Evolutionary conservation across 2,329 filamentous ascomycete genomes (phyloP).

Genomic region (Ophiostoma novo-ulmi): DNA sequence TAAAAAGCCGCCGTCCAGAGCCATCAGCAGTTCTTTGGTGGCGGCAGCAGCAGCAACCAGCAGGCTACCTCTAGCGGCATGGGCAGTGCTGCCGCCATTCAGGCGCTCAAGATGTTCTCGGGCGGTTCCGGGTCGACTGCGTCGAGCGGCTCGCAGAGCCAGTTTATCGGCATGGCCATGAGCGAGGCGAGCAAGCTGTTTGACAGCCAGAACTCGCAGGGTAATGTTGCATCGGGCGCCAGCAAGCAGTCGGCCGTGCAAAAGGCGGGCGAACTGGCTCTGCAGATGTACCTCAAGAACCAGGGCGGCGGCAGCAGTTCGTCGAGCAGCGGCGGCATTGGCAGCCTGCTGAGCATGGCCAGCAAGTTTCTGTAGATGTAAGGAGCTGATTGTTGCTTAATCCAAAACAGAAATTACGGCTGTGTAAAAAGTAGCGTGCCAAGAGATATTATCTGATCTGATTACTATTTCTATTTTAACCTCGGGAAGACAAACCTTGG

Average conservation of each 20-base stretch:
- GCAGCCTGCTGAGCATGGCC: conserved; percentile 43
- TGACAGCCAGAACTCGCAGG: conserved; percentile 52
- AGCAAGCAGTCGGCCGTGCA: conserved; percentile 78
- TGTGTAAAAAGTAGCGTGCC: neutral
- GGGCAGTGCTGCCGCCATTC: conserved; percentile 72
- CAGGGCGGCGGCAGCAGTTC: conserved; percentile 49
- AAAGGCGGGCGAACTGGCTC: conserved; percentile 75
- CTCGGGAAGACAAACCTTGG: neutral
- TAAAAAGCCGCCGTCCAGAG: conserved; percentile 46
- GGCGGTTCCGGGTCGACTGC: conserved; percentile 31
- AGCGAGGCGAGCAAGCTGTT: conserved; percentile 75
- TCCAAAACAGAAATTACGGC: too few species aligned
- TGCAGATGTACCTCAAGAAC: conserved; percentile 88
- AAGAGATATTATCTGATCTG: neutral
- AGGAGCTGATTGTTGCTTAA: neutral
- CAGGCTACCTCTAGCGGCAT: conserved; percentile 47
- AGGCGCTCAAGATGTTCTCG: conserved; percentile 75
- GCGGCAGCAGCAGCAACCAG: conserved; percentile 40
- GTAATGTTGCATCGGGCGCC: conserved; percentile 51
- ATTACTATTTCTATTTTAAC: neutral
- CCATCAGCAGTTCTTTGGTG: conserved; percentile 69
- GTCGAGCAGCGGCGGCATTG: conserved; percentile 43
- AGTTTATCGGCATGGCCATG: conserved; percentile 83
- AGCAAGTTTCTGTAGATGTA: conserved; percentile 42
- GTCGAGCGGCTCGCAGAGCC: conserved; percentile 60